Percentiles rank a stretch among this genome's conserved stretches.
Evolutionary conservation across 2,329 filamentous ascomycete genomes (phyloP).

Genomic region (Leptographium procerum): DNA sequence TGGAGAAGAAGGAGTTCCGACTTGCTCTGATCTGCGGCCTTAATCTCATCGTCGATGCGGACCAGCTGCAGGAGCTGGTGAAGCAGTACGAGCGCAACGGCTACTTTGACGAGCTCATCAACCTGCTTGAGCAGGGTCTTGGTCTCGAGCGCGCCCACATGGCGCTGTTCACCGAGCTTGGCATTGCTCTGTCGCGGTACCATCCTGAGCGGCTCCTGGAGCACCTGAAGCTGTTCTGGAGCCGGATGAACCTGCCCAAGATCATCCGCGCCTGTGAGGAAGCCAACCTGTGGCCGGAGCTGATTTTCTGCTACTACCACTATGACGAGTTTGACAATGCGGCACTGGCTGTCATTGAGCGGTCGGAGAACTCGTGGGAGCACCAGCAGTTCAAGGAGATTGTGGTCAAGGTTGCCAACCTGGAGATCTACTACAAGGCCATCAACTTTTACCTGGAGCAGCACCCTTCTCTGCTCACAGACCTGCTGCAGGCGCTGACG

Average conservation of each 20-base stretch:
- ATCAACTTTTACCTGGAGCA: constrained; percentile 97
- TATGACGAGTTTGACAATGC: constrained; percentile 99
- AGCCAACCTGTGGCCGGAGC: constrained; percentile 90
- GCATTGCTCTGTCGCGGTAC: constrained; percentile 86
- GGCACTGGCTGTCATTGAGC: constrained; percentile 94
- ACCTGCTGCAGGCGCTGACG: constrained; percentile 85
- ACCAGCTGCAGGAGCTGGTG: constrained; percentile 84
- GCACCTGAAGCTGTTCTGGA: constrained; percentile 98
- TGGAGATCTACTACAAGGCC: constrained; percentile 97
- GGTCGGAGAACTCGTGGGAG: constrained; percentile 94
- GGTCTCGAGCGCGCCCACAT: constrained; percentile 88
- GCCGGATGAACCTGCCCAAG: constrained; percentile 93
- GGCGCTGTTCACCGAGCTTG: constrained; percentile 93
- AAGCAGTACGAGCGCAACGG: constrained; percentile 95
- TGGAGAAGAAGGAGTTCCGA: constrained; percentile 97
- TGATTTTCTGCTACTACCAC: constrained; percentile 96
- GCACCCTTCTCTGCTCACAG: constrained; percentile 90
- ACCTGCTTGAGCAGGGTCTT: constrained; percentile 84
- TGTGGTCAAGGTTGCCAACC: constrained; percentile 89
- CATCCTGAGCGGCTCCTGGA: constrained; percentile 96
- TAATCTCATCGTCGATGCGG: constrained; percentile 93
- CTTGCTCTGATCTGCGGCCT: constrained; percentile 97
- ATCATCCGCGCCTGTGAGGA: constrained; percentile 90
- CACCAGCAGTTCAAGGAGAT: constrained; percentile 99
- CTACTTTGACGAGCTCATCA: constrained; percentile 97